phyloP scores from a whole-genome alignment of 2,329 filamentous ascomycete genomes.

The Akanthomyces dipterigenus region DNA sequence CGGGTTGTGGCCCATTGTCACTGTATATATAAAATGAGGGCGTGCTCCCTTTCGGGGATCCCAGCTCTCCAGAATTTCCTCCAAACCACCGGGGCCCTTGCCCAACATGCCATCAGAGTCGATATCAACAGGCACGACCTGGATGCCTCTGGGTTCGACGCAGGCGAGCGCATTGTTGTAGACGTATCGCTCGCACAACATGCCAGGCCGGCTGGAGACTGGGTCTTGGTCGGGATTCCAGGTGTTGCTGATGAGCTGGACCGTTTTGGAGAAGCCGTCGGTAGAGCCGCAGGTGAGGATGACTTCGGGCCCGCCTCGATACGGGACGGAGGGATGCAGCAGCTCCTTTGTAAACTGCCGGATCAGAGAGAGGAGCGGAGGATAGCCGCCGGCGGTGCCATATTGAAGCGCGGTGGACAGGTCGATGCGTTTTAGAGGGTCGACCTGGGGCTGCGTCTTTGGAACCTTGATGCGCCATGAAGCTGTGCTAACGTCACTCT shows the following conservation, averaged over 20 bases:
- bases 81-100: slow-evolving; percentile 63
- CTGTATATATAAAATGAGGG: slow-evolving; percentile 82
- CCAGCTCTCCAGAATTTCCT: slow-evolving; percentile 78
- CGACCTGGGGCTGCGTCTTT: slow-evolving; percentile 51
- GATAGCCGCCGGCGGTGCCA: slow-evolving; percentile 74
- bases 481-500: slow-evolving; percentile 29
- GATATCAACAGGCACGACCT: slow-evolving; percentile 66
- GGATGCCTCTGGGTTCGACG: slow-evolving; percentile 60
- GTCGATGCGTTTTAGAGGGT: slow-evolving; percentile 67
- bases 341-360: slow-evolving; percentile 70
- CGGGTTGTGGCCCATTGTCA: slow-evolving; percentile 83
- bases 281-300: slow-evolving; percentile 76
- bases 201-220: slow-evolving; percentile 61
- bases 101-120: slow-evolving; percentile 77
- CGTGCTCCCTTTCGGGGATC: slow-evolving; percentile 65
- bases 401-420: slow-evolving; percentile 80
- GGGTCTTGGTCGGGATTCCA: slow-evolving; percentile 66
- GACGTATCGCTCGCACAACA: slow-evolving; percentile 73
- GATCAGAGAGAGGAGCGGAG: slow-evolving; percentile 69
- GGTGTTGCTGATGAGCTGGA: slow-evolving; percentile 68
- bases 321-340: slow-evolving; percentile 76
- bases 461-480: slow-evolving; percentile 61
- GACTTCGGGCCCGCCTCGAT: slow-evolving; percentile 68
- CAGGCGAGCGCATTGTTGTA: slow-evolving; percentile 73
- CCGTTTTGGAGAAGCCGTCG: slow-evolving; percentile 73